A percentile compares a stretch with the other conserved stretches of the same genome.
phyloP scores from a whole-genome alignment of 1,284 basidiomycete species.

The Erythrobasidium hasegawianum region DNA sequence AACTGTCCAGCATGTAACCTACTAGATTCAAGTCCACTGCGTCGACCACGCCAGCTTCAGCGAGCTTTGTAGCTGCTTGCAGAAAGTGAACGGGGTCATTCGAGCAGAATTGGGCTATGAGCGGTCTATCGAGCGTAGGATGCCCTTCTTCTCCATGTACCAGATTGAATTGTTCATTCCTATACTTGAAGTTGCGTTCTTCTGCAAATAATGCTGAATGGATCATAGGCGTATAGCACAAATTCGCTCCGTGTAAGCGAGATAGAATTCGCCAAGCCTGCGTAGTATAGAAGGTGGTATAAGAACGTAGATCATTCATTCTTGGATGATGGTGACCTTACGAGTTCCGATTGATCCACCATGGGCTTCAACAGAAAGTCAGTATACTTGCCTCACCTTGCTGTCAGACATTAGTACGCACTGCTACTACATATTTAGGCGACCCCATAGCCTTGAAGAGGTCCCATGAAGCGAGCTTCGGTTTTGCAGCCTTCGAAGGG shows the following conservation, averaged over 20 bases:
- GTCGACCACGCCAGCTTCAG: slow-evolving; percentile 66
- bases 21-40: slow-evolving; percentile 86
- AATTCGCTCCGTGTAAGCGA: slow-evolving; percentile 72
- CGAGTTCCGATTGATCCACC: slow-evolving; percentile 96
- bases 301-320: neutral
- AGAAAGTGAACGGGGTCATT: slow-evolving; percentile 80
- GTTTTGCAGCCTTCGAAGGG: slow-evolving; percentile 20
- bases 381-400: neutral
- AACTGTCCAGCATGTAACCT: slow-evolving; percentile 36
- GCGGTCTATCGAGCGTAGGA: slow-evolving; percentile 63
- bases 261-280: slow-evolving; percentile 82
- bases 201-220: slow-evolving; percentile 79
- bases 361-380: slow-evolving; percentile 58
- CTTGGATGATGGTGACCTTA: slow-evolving; percentile 50
- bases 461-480: slow-evolving; percentile 71
- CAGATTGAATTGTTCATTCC: slow-evolving; percentile 67
- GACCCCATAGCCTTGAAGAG: slow-evolving; percentile 77
- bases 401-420: neutral
- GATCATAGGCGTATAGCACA: slow-evolving; percentile 96
- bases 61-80: slow-evolving; percentile 58
- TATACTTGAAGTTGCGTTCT: slow-evolving; percentile 55
- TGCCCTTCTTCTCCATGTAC: slow-evolving; percentile 65
- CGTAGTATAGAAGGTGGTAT: no score
- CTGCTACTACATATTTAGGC: slow-evolving; percentile 80
- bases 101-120: slow-evolving; percentile 88